These are phyloP conservation scores for Echinosophora koreensis DNA, from an alignment of 306 rosid genomes.

Conservation along the genomic window DNA sequence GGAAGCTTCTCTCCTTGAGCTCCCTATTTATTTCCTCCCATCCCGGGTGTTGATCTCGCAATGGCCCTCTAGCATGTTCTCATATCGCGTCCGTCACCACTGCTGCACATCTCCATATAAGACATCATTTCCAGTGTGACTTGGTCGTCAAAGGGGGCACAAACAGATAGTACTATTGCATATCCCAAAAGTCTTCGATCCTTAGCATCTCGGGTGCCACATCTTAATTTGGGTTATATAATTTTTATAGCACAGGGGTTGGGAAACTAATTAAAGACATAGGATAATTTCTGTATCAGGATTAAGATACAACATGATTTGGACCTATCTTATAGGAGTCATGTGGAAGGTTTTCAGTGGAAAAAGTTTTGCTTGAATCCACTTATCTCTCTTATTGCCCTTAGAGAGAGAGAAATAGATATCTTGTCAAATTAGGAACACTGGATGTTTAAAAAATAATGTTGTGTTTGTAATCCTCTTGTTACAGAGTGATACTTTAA, in stretches of 20 bases:
- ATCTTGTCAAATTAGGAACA: conserved; percentile 4
- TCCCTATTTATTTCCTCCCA: not conserved
- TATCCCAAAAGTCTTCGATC: not conserved
- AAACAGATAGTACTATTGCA: not conserved
- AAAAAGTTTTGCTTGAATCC: not conserved
- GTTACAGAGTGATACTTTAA: conserved; percentile 15
- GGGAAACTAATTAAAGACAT: conserved; percentile 28
- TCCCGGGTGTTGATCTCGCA: not conserved
- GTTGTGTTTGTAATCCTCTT: not conserved
- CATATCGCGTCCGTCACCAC: not conserved
- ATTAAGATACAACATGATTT: conserved; percentile 14
- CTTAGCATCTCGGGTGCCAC: not conserved
- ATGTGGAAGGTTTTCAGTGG: conserved; percentile 36
- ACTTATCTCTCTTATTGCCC: conserved; percentile 28
- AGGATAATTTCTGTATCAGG: not conserved
- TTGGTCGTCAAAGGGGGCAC: not conserved
- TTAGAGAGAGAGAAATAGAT: not conserved
- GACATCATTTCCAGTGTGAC: not conserved
- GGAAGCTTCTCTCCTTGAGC: not conserved
- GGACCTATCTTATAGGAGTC: conserved; percentile 6
- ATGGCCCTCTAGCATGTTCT: not conserved
- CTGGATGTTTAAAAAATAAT: conserved; percentile 8
- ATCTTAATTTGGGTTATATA: conserved; percentile 2
- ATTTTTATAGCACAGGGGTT: not conserved
- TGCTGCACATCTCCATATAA: not conserved